These are phyloP conservation scores for Jamesozyma piceae DNA, from an alignment of 805 yeast genomes.

Conservation along the genomic window DNA sequence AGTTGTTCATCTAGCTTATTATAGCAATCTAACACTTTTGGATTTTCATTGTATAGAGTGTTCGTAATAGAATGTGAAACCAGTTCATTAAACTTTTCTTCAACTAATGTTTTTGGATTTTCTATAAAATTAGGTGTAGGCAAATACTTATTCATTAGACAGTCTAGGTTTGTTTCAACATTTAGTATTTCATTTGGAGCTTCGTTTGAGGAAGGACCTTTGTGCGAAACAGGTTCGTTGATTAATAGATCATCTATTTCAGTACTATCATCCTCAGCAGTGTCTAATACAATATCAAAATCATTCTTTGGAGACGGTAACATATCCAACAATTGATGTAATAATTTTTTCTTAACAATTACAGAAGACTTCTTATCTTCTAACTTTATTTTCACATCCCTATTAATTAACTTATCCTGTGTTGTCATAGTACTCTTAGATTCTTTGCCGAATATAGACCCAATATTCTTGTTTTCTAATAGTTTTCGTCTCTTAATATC, in stretches of 20 bases:
- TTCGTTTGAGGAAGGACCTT: background rate
- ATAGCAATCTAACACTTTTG: background rate
- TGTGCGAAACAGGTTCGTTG: background rate
- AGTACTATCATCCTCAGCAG: constrained; percentile 27
- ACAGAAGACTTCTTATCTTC: background rate
- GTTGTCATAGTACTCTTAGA: background rate
- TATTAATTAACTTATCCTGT: too few species aligned
- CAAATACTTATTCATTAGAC: constrained; percentile 1
- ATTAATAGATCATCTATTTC: constrained; percentile 8
- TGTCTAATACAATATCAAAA: constrained; percentile 34
- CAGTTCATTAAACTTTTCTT: constrained; percentile 18
- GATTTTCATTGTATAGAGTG: background rate
- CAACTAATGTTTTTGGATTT: constrained; percentile 11
- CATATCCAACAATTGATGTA: constrained; percentile 21
- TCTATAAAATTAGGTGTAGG: constrained; percentile 14
- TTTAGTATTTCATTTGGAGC: constrained; percentile 8
- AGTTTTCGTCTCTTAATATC: constrained; percentile 25
- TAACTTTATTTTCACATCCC: background rate
- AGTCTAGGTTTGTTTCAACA: constrained; percentile 1
- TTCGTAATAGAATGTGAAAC: constrained; percentile 6
- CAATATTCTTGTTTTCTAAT: constrained; percentile 6
- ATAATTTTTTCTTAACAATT: constrained; percentile 8
- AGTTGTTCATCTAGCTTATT: background rate
- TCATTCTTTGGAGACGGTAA: constrained; percentile 40
- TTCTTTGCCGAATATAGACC: constrained; percentile 3